Evolutionary conservation across 1,284 basidiomycete genomes (phyloP).

Genomic region (Marasmius sp.): DNA sequence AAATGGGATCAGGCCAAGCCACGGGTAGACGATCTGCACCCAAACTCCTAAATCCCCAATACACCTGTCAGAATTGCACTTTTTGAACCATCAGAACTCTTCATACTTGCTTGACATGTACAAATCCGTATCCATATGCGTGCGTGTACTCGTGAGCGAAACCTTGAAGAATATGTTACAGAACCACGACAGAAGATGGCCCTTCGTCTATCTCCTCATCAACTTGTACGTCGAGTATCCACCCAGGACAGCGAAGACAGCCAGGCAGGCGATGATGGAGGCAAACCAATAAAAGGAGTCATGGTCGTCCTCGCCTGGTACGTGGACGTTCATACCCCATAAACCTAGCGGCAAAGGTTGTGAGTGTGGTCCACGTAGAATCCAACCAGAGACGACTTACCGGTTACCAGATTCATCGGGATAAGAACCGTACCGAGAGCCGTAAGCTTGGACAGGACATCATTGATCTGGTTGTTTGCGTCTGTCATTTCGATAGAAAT

Average conservation of each 20-base stretch:
- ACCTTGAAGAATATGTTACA: too few relatives aligned
- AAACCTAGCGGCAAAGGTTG: constrained; percentile 44
- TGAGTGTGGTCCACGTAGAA: constrained; percentile 16
- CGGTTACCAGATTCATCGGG: constrained; percentile 95
- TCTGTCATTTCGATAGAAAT: constrained; percentile 99
- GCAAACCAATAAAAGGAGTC: constrained; percentile 79
- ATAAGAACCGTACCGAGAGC: constrained; percentile 97
- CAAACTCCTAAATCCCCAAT: too few relatives aligned
- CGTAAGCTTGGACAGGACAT: constrained; percentile 97
- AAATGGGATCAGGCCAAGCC: too few relatives aligned
- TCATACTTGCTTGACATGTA: too few relatives aligned
- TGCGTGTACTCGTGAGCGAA: too few relatives aligned
- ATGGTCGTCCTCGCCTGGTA: constrained; percentile 60
- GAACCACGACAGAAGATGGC: too few relatives aligned
- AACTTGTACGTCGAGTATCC: constrained; percentile 83
- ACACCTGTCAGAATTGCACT: too few relatives aligned
- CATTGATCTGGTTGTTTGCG: constrained; percentile 99
- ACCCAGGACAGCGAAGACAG: constrained; percentile 77
- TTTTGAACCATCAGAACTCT: too few relatives aligned
- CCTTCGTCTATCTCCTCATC: constrained; percentile 36
- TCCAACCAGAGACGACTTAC: constrained; percentile 35
- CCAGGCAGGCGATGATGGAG: constrained; percentile 79
- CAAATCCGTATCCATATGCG: too few relatives aligned
- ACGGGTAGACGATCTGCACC: too few relatives aligned
- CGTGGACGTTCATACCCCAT: constrained; percentile 92